These are phyloP conservation scores for Cephalotrichum gorgonifer DNA, from an alignment of 2,329 filamentous ascomycete genomes.

Conservation along the genomic window DNA sequence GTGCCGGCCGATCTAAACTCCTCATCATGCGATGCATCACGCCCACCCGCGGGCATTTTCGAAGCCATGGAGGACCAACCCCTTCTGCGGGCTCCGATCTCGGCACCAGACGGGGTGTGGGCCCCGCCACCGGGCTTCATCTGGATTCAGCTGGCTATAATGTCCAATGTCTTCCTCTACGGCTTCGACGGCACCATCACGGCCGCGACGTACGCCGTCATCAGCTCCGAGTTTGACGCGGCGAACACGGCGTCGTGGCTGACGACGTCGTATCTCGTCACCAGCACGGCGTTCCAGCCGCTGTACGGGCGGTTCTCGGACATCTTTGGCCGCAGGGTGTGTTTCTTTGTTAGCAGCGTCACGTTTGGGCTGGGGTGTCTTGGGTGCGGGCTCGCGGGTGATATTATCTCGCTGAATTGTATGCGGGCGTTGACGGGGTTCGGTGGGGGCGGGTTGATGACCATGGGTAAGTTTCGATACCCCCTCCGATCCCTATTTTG, in stretches of 20 bases:
- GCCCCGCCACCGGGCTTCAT: constrained; percentile 39
- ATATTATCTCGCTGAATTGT: constrained; percentile 49
- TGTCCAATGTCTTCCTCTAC: constrained; percentile 54
- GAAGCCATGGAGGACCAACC: constrained; percentile 15
- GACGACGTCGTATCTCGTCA: constrained; percentile 62
- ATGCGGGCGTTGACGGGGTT: constrained; percentile 60
- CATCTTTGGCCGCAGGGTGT: constrained; percentile 51
- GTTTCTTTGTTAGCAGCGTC: constrained; percentile 54
- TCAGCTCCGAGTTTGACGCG: constrained; percentile 63
- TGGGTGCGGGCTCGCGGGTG: constrained; percentile 51
- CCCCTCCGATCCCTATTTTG: not conserved
- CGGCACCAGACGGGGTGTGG: constrained; percentile 23
- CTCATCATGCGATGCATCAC: too few species aligned
- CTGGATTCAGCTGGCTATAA: constrained; percentile 51
- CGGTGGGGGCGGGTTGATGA: constrained; percentile 58
- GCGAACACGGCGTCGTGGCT: constrained; percentile 68
- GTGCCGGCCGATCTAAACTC: too few species aligned
- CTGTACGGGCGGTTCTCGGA: constrained; percentile 63
- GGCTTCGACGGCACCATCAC: constrained; percentile 66
- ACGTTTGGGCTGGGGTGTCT: constrained; percentile 54
- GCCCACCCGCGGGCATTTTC: too few species aligned
- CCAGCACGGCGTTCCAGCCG: constrained; percentile 61
- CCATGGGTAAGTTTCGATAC: constrained; percentile 43
- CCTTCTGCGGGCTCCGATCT: constrained; percentile 9
- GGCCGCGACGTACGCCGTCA: constrained; percentile 62